Base-by-base conservation (phyloP, 139 green algal species). In the Picochlorum costavermella region DNA sequence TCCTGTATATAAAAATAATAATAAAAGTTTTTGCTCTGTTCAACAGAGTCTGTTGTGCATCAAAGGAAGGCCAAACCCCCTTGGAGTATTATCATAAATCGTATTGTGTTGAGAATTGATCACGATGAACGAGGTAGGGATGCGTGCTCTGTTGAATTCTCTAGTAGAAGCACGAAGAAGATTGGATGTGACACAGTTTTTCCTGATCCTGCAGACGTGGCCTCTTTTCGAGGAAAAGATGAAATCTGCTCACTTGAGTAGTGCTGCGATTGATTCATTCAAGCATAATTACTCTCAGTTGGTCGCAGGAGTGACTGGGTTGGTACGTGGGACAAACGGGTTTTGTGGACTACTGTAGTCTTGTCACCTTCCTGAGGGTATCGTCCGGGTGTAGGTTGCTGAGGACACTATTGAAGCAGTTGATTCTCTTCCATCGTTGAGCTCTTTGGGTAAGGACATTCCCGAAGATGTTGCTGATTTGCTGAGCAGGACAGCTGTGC, bases 221-320 rank as follows among this genome's bases (percentile, higher is more conserved):
- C 46, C 60, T 44, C 25, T 73, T 29, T 78, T 92, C 37, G 65
- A 84, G 67, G 43, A 61, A 10, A 95, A 95, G 76, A 94, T 95
- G 86, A 65, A 75, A 59, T 66, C 50, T 9, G 74, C 72, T 6
- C 76, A 73, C 29, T 69, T 88, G 3, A 82, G 58, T 36, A 53
- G 87, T 6, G 88, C 88, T 3, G 88, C 89, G 0, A 83, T 94
- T 12, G 83, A 64, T 1, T 87, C 89, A 0, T 96, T 96, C 69
- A 81, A 84, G 57, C 60, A 77, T 40, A 96, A 96, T 71, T 96
- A 90, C 59, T 79, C 90, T 28, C 84, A 93, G 76, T 75, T 96
- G 3, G 79, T 86, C 0, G 77, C 75, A 17, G 88, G 88, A 23
- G 86, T 79, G 2, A 95, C 87, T 8, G 89, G 89, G 33, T 70